phyloP scores from a whole-genome alignment of 225 moss, liverwort and hornwort genomes.

The Pleurozium schreberi region DNA sequence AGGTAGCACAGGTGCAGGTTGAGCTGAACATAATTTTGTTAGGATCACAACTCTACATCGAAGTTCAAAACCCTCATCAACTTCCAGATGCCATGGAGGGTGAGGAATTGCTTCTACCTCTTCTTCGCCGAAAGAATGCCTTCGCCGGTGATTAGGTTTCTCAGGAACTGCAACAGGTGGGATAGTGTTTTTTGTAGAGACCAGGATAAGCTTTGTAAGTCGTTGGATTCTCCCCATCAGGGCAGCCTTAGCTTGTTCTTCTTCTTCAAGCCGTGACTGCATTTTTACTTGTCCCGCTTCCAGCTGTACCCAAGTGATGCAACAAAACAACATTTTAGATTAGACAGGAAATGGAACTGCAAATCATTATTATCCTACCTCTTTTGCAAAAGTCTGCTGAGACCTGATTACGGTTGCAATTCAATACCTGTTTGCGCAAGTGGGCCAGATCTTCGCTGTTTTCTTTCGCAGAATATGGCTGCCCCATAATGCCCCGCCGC shows the following conservation, averaged over 20 bases:
- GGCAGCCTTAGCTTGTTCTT: conserved; percentile 97
- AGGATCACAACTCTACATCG: background rate
- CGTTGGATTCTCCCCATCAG: conserved; percentile 98
- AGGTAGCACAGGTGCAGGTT: background rate
- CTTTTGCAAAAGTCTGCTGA: background rate
- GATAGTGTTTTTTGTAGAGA: conserved; percentile 90
- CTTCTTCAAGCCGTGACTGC: conserved; percentile 97
- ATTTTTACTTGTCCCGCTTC: conserved; percentile 97
- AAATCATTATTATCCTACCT: background rate
- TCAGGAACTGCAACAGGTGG: conserved; percentile 70
- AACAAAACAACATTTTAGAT: background rate
- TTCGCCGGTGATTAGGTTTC: conserved; percentile 62
- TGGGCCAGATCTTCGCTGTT: conserved; percentile 73
- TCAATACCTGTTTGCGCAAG: conserved; percentile 79
- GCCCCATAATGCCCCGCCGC: conserved; percentile 84
- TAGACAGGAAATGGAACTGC: background rate
- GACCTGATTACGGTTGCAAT: background rate
- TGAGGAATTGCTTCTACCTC: conserved; percentile 40
- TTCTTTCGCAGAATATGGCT: conserved; percentile 57
- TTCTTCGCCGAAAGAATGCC: conserved; percentile 97
- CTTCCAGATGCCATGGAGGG: background rate
- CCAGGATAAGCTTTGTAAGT: conserved; percentile 86
- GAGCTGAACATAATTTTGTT: background rate
- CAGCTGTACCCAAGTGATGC: conserved; percentile 34
- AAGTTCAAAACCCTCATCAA: background rate